A percentile compares a stretch with the other conserved stretches of the same genome.
Conservation (phyloP, 495 filamentous ascomycete genomes). For the Penicillium goetzii region DNA sequence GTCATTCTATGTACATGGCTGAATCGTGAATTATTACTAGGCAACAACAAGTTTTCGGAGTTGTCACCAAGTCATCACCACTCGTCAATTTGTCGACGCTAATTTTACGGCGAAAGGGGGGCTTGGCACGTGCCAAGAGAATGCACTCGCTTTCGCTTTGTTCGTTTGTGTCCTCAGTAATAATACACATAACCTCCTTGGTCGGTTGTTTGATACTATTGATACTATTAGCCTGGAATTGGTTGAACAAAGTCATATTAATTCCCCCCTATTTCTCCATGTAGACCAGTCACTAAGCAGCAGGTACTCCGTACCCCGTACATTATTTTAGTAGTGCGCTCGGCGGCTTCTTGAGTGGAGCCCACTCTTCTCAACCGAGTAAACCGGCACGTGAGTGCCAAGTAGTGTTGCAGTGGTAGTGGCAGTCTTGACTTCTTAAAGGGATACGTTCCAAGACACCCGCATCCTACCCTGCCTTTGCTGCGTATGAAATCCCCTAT, state of each 20-base stretch:
- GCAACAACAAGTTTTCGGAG: background rate
- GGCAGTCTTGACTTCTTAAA: background rate
- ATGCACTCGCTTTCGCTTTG: slow-evolving; percentile 4
- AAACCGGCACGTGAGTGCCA: slow-evolving; percentile 7
- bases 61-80: slow-evolving; percentile 1
- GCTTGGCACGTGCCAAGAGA: slow-evolving; percentile 5
- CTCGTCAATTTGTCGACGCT: background rate
- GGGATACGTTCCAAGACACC: background rate
- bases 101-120: background rate
- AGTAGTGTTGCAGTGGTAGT: background rate
- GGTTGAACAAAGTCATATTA: background rate
- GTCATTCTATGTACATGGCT: too few relatives aligned
- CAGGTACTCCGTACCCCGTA: background rate
- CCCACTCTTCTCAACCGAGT: background rate
- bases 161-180: background rate
- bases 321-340: background rate
- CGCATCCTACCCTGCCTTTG: background rate
- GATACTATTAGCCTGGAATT: background rate
- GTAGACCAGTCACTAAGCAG: too few relatives aligned
- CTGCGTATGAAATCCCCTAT: background rate
- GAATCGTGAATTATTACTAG: too few relatives aligned
- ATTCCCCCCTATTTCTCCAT: background rate
- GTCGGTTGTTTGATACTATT: too few relatives aligned
- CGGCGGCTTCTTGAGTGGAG: slow-evolving; percentile 3
- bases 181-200: too few relatives aligned